Percentiles rank a stretch among this genome's conserved stretches.
These are phyloP conservation scores for Leccinum variicolor DNA, from an alignment of 768 basidiomycete species.

Conservation along the genomic window DNA sequence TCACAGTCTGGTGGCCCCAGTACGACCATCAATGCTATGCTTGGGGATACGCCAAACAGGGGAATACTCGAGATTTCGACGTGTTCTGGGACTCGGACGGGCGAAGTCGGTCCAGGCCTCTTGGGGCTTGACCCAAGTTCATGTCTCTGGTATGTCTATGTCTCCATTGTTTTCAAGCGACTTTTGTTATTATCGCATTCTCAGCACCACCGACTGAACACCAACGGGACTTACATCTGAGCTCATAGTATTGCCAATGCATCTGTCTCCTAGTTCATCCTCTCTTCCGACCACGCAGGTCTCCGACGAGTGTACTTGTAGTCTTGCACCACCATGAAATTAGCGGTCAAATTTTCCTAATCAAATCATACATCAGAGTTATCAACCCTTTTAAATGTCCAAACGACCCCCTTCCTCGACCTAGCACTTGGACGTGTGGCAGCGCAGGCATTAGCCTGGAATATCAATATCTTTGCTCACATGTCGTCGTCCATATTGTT, in stretches of 20 bases:
- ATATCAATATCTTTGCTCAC: conserved; percentile 77
- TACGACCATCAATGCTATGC: conserved; percentile 41
- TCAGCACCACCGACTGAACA: conserved; percentile 41
- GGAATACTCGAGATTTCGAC: conserved; percentile 47
- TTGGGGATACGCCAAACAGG: conserved; percentile 47
- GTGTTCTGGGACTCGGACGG: conserved; percentile 16
- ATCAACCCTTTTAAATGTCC: conserved; percentile 48
- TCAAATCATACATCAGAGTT: conserved; percentile 74
- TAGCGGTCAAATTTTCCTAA: conserved; percentile 58
- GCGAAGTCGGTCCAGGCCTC: too few species aligned
- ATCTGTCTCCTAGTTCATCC: conserved; percentile 19
- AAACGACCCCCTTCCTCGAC: conserved; percentile 26
- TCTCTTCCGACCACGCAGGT: conserved; percentile 23
- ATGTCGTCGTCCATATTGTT: conserved; percentile 87
- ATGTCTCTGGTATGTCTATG: conserved; percentile 39
- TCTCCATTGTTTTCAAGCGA: neutral
- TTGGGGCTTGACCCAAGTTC: conserved; percentile 11
- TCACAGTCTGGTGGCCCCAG: conserved; percentile 33
- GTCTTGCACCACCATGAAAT: conserved; percentile 75
- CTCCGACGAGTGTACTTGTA: conserved; percentile 55
- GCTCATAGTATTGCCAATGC: conserved; percentile 43
- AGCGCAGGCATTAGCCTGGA: conserved; percentile 78
- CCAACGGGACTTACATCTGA: conserved; percentile 71
- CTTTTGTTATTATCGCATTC: conserved; percentile 9
- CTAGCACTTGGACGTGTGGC: conserved; percentile 34